These are phyloP conservation scores for Kickxella alabastrina DNA, from an alignment of 192 early-diverging fungal genomes.

Conservation along the genomic window DNA sequence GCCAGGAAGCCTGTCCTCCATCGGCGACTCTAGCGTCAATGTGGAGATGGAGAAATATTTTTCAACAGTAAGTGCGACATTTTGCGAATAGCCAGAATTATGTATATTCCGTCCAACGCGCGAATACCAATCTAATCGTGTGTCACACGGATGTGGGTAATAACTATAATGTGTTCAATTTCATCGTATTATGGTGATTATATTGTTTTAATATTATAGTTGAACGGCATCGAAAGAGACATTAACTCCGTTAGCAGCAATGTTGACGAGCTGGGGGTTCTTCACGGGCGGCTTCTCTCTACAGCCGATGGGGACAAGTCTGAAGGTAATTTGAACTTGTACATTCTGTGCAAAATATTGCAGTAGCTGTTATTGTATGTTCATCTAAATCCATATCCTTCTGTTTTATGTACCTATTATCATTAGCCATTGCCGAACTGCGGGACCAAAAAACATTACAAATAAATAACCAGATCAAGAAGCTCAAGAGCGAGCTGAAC, in stretches of 20 bases:
- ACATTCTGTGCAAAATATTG: no score
- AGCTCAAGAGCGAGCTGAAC: constrained; percentile 37
- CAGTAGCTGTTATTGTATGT: background rate
- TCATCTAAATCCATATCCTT: background rate
- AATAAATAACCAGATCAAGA: constrained; percentile 34
- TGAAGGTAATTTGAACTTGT: constrained; percentile 38
- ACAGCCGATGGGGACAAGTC: constrained; percentile 41
- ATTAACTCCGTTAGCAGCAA: constrained; percentile 19
- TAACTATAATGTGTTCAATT: no score
- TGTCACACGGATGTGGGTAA: no score
- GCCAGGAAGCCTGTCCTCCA: constrained; percentile 8
- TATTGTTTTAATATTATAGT: constrained; percentile 13
- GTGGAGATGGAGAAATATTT: constrained; percentile 47
- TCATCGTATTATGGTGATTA: constrained; percentile 11
- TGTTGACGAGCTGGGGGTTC: constrained; percentile 32
- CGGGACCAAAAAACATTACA: constrained; percentile 40
- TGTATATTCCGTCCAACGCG: no score
- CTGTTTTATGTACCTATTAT: background rate
- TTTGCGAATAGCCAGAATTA: background rate
- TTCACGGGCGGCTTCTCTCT: constrained; percentile 37
- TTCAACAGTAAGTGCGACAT: constrained; percentile 23
- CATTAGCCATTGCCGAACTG: constrained; percentile 33
- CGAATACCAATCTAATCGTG: no score
- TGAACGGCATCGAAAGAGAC: constrained; percentile 37
- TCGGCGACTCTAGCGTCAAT: constrained; percentile 7